Evolutionary conservation across 495 filamentous ascomycete species (phyloP), one percentile per base, ranked within the genome.

Genomic region (Aspergillus affinis): DNA sequence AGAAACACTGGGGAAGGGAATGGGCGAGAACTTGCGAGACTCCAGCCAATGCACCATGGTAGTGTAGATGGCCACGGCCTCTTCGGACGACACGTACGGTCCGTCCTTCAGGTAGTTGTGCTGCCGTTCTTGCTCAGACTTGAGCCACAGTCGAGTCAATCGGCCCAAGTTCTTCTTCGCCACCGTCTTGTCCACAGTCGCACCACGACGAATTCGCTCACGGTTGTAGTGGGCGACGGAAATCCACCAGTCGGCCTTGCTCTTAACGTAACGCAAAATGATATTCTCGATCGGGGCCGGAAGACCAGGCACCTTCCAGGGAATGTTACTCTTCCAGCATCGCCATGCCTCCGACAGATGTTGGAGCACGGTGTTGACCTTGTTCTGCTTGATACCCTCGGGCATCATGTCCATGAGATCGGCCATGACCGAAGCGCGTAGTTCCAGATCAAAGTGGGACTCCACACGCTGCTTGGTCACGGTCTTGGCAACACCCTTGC

Each of bases 341-440:
- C 94, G 83, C 94, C 94, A 99, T 9, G 94, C 94, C 76, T 99
- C 94, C 0, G 91, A 96, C 23, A 98, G 78, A 84, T 99, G 94
- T 67, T 99, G 94, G 50, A 99, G 80, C 36, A 99, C 93, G 2
- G 94, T 96, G 71, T 98, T 96, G 73, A 99, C 93, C 76, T 99
- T 99, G 76, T 93, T 99, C 70, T 97, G 93, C 77, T 97, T 97
- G 81, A 99, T 97, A 57, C 95, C 95, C 71, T 97, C 95, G 1
- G 95, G 95, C 95, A 99, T 99, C 95, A 99, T 99, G 66, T 99
- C 95, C 88, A 97, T 97, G 27, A 99, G 78, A 77, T 99, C 95
- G 19, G 93, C 91, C 91, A 99, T 99, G 52, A 99, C 95, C 0
- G 95, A 97, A 18, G 95, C 95, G 69, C 95, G 91, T 46, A 99